Conservation (phyloP, 2,329 filamentous ascomycete genomes). For the Polychaeton citri region DNA sequence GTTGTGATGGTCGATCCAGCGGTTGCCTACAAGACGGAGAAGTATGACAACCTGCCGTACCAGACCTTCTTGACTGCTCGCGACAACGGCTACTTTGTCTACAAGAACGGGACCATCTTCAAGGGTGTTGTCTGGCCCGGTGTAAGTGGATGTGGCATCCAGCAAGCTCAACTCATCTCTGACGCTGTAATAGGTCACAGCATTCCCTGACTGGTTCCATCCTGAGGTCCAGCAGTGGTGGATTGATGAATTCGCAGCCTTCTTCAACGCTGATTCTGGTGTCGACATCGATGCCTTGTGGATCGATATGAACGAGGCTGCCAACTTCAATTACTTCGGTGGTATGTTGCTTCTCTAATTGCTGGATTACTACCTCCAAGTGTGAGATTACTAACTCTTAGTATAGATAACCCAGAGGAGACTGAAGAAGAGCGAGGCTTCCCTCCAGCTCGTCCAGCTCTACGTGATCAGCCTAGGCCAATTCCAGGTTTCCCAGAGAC, state of each 20-base stretch:
- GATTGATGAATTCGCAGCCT: slow-evolving; percentile 48
- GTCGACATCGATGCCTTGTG: slow-evolving; percentile 49
- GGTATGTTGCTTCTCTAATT: too few relatives aligned
- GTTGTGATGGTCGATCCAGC: slow-evolving; percentile 59
- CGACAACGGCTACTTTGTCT: slow-evolving; percentile 33
- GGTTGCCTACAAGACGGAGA: slow-evolving; percentile 29
- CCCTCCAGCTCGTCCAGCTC: slow-evolving; percentile 46
- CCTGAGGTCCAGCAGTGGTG: slow-evolving; percentile 49
- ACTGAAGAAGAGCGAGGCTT: slow-evolving; percentile 24
- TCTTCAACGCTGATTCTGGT: slow-evolving; percentile 42
- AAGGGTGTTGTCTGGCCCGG: slow-evolving; percentile 63
- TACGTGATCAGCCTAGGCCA: slow-evolving; percentile 46
- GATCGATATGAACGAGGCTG: slow-evolving; percentile 32
- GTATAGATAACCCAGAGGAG: slow-evolving; percentile 14
- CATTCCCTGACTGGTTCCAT: slow-evolving; percentile 51
- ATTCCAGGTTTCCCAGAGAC: slow-evolving; percentile 53
- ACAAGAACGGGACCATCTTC: slow-evolving; percentile 37
- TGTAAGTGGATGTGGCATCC: too few relatives aligned
- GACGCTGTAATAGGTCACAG: too few relatives aligned
- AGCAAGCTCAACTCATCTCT: too few relatives aligned
- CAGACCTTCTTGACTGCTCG: slow-evolving; percentile 3
- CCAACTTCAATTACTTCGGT: slow-evolving; percentile 6
- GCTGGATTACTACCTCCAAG: too few relatives aligned
- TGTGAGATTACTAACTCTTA: too few relatives aligned
- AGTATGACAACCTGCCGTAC: slow-evolving; percentile 8